Evolutionary conservation across 129 eudicot genomes (phyloP).

Genomic region (Saposhnikovia divaricata): DNA sequence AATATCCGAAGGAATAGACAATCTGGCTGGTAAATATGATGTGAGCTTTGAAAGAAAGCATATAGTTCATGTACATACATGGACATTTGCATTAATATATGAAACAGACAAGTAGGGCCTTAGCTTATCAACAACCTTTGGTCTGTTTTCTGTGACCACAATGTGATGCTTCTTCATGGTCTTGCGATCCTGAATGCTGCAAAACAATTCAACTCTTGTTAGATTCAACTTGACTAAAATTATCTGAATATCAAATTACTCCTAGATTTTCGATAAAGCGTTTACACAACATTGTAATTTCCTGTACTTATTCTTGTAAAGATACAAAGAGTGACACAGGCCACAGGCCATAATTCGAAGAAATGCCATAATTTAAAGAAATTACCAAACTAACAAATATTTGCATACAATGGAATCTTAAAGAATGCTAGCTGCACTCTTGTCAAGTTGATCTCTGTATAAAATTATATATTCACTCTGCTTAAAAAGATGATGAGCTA

Average conservation of each 20-base stretch:
- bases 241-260: not conserved
- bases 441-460: not conserved
- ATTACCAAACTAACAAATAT: not conserved
- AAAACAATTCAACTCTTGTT: conserved; percentile 17
- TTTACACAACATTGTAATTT: not conserved
- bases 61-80: not conserved
- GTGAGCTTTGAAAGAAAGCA: not conserved
- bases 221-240: conserved; percentile 6
- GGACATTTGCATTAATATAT: not conserved
- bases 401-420: not conserved
- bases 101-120: not conserved
- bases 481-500: not conserved
- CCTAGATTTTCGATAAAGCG: not conserved
- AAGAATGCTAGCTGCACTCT: not conserved
- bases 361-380: not conserved
- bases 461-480: not conserved
- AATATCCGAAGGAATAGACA: not conserved
- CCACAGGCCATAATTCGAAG: not conserved
- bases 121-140: conserved; percentile 38
- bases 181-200: conserved; percentile 37
- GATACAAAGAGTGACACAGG: not conserved
- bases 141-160: conserved; percentile 18
- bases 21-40: not conserved
- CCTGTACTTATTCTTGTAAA: not conserved
- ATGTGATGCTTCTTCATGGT: conserved; percentile 18